Conservation (phyloP, 306 rosid genomes). For the Geum urbanum region DNA sequence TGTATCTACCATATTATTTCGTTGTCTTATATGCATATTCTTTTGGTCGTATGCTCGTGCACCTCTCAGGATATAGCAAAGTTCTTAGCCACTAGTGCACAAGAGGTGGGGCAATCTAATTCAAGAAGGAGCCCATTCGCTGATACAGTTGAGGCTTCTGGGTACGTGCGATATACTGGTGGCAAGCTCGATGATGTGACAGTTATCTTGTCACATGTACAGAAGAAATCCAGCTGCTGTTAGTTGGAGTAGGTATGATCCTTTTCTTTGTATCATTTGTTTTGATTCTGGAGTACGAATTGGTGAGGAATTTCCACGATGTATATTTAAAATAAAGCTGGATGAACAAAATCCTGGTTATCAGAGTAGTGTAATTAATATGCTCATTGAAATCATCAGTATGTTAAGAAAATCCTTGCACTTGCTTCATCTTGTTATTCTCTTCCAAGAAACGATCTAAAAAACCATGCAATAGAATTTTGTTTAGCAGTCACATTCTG, state of each 20-base stretch:
- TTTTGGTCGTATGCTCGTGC: neutral
- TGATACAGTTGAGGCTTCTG: constrained; percentile 59
- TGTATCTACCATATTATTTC: neutral
- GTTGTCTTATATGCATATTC: neutral
- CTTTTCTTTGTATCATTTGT: constrained; percentile 7
- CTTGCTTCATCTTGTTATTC: neutral
- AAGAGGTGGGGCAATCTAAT: constrained; percentile 54
- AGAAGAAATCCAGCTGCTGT: constrained; percentile 25
- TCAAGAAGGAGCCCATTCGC: constrained; percentile 61
- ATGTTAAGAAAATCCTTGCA: neutral
- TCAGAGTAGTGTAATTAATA: neutral
- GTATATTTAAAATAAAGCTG: neutral
- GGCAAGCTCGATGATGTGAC: constrained; percentile 75
- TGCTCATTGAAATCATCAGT: neutral
- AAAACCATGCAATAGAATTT: neutral
- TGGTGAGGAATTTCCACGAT: neutral
- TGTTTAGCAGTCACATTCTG: neutral
- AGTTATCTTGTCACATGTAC: constrained; percentile 60
- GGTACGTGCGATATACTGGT: constrained; percentile 58
- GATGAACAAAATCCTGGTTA: neutral
- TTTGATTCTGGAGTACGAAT: neutral
- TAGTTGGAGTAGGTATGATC: neutral
- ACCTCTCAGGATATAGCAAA: constrained; percentile 56
- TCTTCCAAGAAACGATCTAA: neutral
- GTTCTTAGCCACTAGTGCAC: constrained; percentile 60